Conservation (phyloP, 495 filamentous ascomycete genomes). For the Penicillium waksmanii region DNA sequence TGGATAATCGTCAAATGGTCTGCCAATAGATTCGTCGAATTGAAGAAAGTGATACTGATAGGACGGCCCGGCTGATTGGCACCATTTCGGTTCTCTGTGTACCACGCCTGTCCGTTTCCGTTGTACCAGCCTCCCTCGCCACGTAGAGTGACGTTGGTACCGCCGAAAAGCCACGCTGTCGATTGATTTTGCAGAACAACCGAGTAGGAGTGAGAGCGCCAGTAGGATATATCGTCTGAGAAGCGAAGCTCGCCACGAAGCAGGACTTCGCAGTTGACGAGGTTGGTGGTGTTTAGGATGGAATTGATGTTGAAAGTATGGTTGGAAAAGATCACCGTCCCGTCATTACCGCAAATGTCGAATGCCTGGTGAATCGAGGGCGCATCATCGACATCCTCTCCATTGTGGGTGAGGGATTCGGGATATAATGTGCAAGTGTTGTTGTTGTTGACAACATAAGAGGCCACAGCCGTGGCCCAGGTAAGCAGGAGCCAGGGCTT, state of each 20-base stretch:
- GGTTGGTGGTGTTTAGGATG: conserved; percentile 47
- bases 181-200: conserved; percentile 54
- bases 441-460: conserved; percentile 2
- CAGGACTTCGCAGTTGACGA: conserved; percentile 42
- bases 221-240: conserved; percentile 48
- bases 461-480: conserved; percentile 4
- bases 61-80: conserved; percentile 50
- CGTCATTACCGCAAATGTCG: conserved; percentile 39
- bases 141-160: conserved; percentile 41
- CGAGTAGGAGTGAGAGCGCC: conserved; percentile 44
- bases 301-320: conserved; percentile 44
- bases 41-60: conserved; percentile 44
- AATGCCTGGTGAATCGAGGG: conserved; percentile 49
- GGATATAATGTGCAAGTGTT: conserved; percentile 3
- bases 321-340: conserved; percentile 39
- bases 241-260: conserved; percentile 42
- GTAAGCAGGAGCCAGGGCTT: not conserved
- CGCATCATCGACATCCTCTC: conserved; percentile 36
- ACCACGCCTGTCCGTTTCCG: conserved; percentile 54
- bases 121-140: conserved; percentile 46
- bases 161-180: conserved; percentile 50
- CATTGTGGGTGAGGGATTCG: conserved; percentile 2
- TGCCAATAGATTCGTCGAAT: conserved; percentile 38
- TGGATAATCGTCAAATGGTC: conserved; percentile 41
- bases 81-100: conserved; percentile 33